Percentiles rank a stretch among this genome's conserved stretches.
Evolutionary conservation across 495 filamentous ascomycete species (phyloP).

Genomic region (Aspergillus indologenus): DNA sequence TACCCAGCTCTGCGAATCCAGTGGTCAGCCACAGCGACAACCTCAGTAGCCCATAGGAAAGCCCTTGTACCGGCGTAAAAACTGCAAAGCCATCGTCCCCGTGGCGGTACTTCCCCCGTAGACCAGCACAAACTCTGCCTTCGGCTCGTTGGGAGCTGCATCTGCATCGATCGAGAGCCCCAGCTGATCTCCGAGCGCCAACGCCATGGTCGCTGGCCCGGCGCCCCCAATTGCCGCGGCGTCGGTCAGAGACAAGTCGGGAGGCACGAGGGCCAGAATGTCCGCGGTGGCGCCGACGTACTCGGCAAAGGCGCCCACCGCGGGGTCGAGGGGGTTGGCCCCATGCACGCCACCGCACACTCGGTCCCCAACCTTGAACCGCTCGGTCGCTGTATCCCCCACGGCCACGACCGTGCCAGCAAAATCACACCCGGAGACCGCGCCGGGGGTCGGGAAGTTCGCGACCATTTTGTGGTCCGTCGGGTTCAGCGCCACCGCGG

Average conservation of each 20-base stretch:
- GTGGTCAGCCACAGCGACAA: too few species aligned
- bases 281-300: slow-evolving; percentile 43
- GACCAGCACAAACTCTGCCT: slow-evolving; percentile 22
- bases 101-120: slow-evolving; percentile 26
- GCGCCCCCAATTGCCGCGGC: slow-evolving; percentile 27
- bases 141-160: not conserved
- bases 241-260: slow-evolving; percentile 48
- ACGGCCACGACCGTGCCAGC: slow-evolving; percentile 36
- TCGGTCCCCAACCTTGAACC: slow-evolving; percentile 21
- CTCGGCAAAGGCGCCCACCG: not conserved
- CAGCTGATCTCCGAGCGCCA: not conserved
- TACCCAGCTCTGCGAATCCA: not conserved
- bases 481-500: slow-evolving; percentile 46
- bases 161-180: not conserved
- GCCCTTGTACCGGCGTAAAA: slow-evolving; percentile 19
- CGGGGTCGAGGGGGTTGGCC: not conserved
- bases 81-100: slow-evolving; percentile 26
- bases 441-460: slow-evolving; percentile 32
- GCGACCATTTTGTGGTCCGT: slow-evolving; percentile 43
- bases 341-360: not conserved
- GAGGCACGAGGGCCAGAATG: slow-evolving; percentile 42
- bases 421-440: slow-evolving; percentile 42
- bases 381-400: slow-evolving; percentile 7
- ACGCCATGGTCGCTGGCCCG: not conserved
- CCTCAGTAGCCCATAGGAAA: too few species aligned